Percentiles rank a stretch among this genome's conserved stretches.
Evolutionary conservation across 177 flowering plant species (phyloP).

Genomic region (Vitis hybrid): DNA sequence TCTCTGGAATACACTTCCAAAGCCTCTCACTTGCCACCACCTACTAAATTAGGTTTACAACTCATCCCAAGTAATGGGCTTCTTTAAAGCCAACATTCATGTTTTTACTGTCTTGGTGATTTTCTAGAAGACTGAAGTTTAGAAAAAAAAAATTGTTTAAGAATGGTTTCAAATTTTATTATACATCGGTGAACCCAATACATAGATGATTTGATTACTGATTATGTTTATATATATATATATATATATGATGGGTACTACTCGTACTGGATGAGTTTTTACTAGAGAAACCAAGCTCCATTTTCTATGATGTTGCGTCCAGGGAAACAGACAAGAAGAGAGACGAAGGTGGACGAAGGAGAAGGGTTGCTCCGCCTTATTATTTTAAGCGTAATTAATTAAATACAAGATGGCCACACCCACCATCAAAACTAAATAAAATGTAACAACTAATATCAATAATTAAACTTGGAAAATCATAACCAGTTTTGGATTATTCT

Average conservation of each 20-base stretch:
- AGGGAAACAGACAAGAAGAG: constrained; percentile 50
- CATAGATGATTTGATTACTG: too few species aligned
- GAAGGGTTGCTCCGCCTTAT: constrained; percentile 43
- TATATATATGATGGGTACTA: background rate
- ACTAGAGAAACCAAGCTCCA: constrained; percentile 2
- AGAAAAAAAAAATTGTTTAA: too few species aligned
- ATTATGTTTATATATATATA: too few species aligned
- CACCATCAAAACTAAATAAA: background rate
- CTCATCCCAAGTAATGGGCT: background rate
- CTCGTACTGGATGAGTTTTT: background rate
- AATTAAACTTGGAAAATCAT: constrained; percentile 6
- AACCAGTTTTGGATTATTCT: constrained; percentile 12
- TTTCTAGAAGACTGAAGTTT: too few species aligned
- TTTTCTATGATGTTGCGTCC: constrained; percentile 32
- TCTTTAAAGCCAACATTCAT: too few species aligned
- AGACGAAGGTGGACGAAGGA: constrained; percentile 27
- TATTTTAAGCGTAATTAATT: constrained; percentile 17
- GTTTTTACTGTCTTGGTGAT: too few species aligned
- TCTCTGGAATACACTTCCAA: background rate
- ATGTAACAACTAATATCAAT: constrained; percentile 3
- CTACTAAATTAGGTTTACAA: background rate
- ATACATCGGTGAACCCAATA: too few species aligned
- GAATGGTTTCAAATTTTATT: too few species aligned
- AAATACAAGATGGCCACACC: constrained; percentile 1
- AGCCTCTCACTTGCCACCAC: background rate